Evolutionary conservation across 257 asterid genomes (phyloP).

Genomic region (Solanum ahanhuiri): DNA sequence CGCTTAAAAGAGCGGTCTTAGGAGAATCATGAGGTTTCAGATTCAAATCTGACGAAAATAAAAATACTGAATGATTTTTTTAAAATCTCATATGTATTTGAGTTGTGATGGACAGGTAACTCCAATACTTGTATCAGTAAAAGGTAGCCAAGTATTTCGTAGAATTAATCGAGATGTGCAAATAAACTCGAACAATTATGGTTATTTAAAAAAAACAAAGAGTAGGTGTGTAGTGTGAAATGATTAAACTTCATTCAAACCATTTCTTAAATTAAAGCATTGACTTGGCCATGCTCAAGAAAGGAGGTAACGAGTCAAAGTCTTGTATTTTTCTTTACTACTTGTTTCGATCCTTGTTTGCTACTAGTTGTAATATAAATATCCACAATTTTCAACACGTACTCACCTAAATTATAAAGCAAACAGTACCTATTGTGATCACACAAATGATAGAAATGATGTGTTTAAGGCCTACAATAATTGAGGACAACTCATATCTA

Average conservation of each 20-base stretch:
- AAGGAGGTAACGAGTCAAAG: neutral
- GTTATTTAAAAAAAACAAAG: neutral
- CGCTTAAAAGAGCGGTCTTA: neutral
- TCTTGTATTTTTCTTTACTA: neutral
- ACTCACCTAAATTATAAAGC: neutral
- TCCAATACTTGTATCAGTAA: neutral
- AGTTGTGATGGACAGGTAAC: neutral
- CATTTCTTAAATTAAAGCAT: neutral
- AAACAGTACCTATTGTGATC: neutral
- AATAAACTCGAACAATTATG: neutral
- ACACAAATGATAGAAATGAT: neutral
- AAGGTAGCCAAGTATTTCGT: neutral
- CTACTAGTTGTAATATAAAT: neutral
- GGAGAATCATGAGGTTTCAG: neutral
- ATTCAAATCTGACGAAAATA: accelerated
- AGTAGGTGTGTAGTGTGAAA: neutral
- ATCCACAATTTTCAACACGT: neutral
- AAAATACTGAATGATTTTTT: neutral
- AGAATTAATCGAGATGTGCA: neutral
- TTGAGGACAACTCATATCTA: neutral
- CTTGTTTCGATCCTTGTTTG: neutral
- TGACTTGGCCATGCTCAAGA: neutral
- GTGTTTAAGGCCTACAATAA: neutral
- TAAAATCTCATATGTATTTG: accelerated
- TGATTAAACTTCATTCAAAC: neutral